These are phyloP conservation scores for Komagataella ulmi DNA, from an alignment of 805 yeast genomes.

Conservation along the genomic window DNA sequence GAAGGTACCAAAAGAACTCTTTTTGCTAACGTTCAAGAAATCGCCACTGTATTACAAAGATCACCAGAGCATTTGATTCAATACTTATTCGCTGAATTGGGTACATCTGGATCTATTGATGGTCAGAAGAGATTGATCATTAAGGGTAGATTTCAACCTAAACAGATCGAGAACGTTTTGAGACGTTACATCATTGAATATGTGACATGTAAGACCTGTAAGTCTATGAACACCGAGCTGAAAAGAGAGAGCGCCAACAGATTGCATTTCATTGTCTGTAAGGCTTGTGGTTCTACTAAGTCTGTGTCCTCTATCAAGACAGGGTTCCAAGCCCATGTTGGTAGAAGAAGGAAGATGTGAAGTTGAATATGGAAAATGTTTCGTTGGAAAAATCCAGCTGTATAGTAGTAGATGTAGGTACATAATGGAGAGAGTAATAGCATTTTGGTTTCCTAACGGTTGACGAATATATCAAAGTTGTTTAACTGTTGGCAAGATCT, in stretches of 20 bases:
- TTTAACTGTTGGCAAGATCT: constrained; percentile 15
- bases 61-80: constrained; percentile 95
- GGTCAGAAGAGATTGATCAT: constrained; percentile 95
- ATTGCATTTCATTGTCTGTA: constrained; percentile 94
- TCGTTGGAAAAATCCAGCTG: neutral
- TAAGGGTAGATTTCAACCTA: constrained; percentile 96
- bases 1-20: constrained; percentile 96
- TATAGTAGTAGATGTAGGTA: neutral
- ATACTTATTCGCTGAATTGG: constrained; percentile 94
- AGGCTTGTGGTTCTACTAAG: constrained; percentile 94
- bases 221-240: constrained; percentile 91
- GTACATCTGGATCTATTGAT: constrained; percentile 98
- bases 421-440: neutral
- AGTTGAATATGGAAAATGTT: neutral
- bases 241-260: constrained; percentile 94
- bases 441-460: neutral
- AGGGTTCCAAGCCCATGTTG: constrained; percentile 98
- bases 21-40: constrained; percentile 92
- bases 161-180: constrained; percentile 91
- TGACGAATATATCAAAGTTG: constrained; percentile 4
- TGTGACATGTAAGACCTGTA: constrained; percentile 98
- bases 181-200: constrained; percentile 95
- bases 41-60: constrained; percentile 87
- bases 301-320: constrained; percentile 96
- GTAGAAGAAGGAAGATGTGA: constrained; percentile 64